phyloP scores from a whole-genome alignment of 345 rosid genomes.

The Eucalyptus regnans region DNA sequence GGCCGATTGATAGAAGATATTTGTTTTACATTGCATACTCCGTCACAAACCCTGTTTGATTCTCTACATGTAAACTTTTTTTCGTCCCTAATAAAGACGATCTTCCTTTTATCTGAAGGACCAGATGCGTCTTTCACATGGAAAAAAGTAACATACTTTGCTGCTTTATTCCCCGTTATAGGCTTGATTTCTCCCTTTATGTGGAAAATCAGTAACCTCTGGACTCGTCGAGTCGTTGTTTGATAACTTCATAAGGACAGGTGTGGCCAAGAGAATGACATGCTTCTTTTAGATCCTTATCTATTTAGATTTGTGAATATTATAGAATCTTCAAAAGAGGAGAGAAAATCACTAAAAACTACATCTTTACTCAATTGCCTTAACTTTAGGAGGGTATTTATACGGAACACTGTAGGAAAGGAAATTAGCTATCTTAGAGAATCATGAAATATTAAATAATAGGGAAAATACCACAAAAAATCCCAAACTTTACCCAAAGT shows the following conservation, averaged over 20 bases:
- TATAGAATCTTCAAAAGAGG: too few relatives aligned
- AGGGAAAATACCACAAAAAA: too few relatives aligned
- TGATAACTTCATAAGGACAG: background rate
- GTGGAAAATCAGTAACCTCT: background rate
- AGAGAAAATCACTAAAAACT: too few relatives aligned
- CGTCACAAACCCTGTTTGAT: background rate
- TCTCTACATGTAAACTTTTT: background rate
- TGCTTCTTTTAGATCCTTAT: background rate
- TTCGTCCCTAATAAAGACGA: background rate
- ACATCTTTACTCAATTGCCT: too few relatives aligned
- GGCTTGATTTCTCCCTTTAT: background rate
- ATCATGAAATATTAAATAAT: too few relatives aligned
- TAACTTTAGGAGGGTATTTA: too few relatives aligned
- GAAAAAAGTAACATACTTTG: background rate
- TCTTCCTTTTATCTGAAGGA: background rate
- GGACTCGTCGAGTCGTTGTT: background rate
- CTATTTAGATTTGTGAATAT: background rate
- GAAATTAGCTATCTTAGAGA: too few relatives aligned
- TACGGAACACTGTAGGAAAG: too few relatives aligned
- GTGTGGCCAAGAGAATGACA: background rate
- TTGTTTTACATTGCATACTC: background rate
- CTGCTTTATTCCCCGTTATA: background rate
- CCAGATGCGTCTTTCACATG: background rate
- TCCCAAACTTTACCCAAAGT: too few relatives aligned
- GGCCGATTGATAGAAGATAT: background rate